Evolutionary conservation across 2,329 filamentous ascomycete species (phyloP), one percentile per base, ranked within the genome.

Genomic region (Acarospora socialis): DNA sequence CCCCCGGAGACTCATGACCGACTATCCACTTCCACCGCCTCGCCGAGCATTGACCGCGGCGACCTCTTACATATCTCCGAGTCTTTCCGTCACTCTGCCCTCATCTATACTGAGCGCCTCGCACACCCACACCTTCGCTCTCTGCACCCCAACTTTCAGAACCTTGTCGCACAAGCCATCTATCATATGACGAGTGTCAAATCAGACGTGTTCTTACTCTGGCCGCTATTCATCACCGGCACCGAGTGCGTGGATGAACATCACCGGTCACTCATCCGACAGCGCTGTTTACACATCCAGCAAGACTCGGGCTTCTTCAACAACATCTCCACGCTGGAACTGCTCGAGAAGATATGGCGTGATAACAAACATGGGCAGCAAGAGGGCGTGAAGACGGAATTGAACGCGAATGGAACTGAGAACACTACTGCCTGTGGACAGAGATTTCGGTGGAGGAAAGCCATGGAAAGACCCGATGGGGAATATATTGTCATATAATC

Each of bases 251-350:
- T 90, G 40, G 78, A 82, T 43, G 73, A 81, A 46, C 63, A 75
- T 30, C 81, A 93, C 48, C 79, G 86, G 41, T 70, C 72, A 35
- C 72, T 86, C 36, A 78, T 94, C 32, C 73, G 84, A 32, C 67
- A 73, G 43, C 77, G 84, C 45, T 92, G 83, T 57, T 67, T 76
- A 26, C 83, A 87, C 49, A 87, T 94, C 43, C 84, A 87, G 65
- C 71, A 74, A 18, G 79, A 87, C 43, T 87, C 80, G 33, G 86
- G 86, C 1, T 94, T 94, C 57, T 81, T 84, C 65, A 94, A 93
- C 57, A 94, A 93, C 51, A 67, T 92, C 23, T 79, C 80, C 5
- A 83, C 81, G 5, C 65, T 94, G 16, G 81, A 90, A 46, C 73
- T 93, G 3, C 58, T 94, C 24, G 86, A 94, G 61, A 74, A 76